Evolutionary conservation across 2,329 filamentous ascomycete species (phyloP).

Genomic region (Passalora sequoiae): DNA sequence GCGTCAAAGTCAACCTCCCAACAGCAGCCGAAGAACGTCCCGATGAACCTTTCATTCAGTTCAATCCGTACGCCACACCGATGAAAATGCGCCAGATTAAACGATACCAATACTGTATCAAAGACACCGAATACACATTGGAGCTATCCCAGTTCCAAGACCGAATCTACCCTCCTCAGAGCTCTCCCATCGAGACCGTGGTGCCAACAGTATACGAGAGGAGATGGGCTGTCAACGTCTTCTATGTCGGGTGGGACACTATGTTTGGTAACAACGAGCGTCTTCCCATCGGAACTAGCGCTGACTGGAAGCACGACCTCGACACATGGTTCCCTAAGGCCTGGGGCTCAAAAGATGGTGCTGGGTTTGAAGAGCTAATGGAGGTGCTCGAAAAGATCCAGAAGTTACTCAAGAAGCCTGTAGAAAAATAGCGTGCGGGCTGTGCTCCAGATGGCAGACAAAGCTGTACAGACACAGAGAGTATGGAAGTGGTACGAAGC

Average conservation of each 20-base stretch:
- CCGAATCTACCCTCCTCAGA: conserved; percentile 6
- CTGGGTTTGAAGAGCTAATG: conserved; percentile 29
- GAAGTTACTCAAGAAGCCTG: conserved; percentile 8
- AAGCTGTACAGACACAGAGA: background rate
- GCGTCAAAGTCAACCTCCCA: conserved; percentile 17
- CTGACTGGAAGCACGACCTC: conserved; percentile 27
- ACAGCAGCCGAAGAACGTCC: conserved; percentile 4
- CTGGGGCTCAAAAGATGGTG: conserved; percentile 8
- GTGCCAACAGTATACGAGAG: conserved; percentile 20
- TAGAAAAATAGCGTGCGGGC: background rate
- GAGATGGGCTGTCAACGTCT: conserved; percentile 30
- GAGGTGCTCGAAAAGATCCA: conserved; percentile 26
- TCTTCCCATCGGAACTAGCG: conserved; percentile 24
- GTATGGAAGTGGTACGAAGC: background rate
- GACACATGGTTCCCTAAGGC: conserved; percentile 31
- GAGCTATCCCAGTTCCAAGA: conserved; percentile 31
- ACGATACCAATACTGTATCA: conserved; percentile 27
- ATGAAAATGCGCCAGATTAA: conserved; percentile 24
- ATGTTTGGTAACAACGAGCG: conserved; percentile 27
- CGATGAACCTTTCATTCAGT: conserved; percentile 20
- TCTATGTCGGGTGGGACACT: conserved; percentile 28
- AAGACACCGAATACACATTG: conserved; percentile 27
- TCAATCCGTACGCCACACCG: conserved; percentile 11
- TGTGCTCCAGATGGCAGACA: background rate
- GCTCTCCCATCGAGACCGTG: background rate